phyloP scores from a whole-genome alignment of 345 rosid species.

The Draba incana region DNA sequence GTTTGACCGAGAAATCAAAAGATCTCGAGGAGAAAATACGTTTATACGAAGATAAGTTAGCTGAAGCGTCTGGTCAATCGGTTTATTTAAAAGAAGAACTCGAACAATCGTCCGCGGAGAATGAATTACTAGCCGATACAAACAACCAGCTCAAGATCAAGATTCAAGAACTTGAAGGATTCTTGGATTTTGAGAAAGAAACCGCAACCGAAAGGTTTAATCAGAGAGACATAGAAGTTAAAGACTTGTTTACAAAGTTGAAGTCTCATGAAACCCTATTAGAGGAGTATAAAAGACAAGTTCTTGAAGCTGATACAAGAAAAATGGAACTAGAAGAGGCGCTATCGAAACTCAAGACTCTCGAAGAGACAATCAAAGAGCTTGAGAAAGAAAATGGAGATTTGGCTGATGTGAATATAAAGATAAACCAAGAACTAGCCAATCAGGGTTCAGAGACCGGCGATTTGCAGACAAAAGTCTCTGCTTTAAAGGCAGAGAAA shows the following conservation, averaged over 20 bases:
- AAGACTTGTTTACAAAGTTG: conserved; percentile 57
- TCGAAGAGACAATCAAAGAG: conserved; percentile 61
- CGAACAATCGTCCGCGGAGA: conserved; percentile 60
- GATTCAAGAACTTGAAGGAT: conserved; percentile 74
- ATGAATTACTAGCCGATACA: conserved; percentile 63
- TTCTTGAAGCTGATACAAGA: conserved; percentile 57
- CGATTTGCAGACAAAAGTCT: conserved; percentile 55
- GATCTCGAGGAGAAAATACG: conserved; percentile 59
- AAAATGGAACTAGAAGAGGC: conserved; percentile 64
- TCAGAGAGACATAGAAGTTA: conserved; percentile 60
- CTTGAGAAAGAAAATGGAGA: conserved; percentile 70
- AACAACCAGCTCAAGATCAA: conserved; percentile 68
- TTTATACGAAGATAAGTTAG: conserved; percentile 59
- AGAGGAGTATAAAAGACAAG: conserved; percentile 52
- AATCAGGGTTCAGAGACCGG: conserved; percentile 53
- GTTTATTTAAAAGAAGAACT: conserved; percentile 68
- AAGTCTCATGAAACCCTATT: conserved; percentile 54
- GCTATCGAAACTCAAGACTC: conserved; percentile 50
- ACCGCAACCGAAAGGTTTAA: conserved; percentile 40
- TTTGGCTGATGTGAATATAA: conserved; percentile 75
- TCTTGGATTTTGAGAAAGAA: conserved; percentile 47
- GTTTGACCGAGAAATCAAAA: conserved; percentile 58
- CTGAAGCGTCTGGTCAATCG: conserved; percentile 55
- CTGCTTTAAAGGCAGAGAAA: conserved; percentile 57
- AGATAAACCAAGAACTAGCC: conserved; percentile 70